Base-by-base conservation (phyloP, 176 grass and related monocot genomes). In the Bonia amplexicaulis region DNA sequence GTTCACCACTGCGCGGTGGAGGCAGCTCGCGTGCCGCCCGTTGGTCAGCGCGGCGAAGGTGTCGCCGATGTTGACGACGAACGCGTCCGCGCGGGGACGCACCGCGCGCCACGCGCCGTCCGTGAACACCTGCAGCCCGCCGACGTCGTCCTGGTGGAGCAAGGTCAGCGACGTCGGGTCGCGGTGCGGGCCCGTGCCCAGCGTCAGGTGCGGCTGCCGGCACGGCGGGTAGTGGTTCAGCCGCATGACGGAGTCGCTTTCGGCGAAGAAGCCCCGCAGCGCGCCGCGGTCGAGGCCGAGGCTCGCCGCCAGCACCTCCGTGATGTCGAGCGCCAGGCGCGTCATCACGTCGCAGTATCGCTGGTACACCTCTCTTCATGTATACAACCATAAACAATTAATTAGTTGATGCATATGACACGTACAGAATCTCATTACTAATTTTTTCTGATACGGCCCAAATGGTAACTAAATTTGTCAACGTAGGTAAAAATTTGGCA, bases 151-250 rank as follows among this genome's bases (percentile, higher is more conserved):
- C 87, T 92, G 87, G 90, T 92, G 90, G 51, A 89, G 90, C 59
- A 92, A 46, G 49, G 87, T 92, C 59, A 92, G 68, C 59, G 90
- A 86, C 60, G 90, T 92, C 59, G 90, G 90, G 87, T 92, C 90
- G 60, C 84, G 84, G 87, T 92, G 90, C 15, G 83, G 90, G 42
- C 90, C 90, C 17, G 86, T 88, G 49, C 90, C 90, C 71, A 92
- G 86, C 8, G 86, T 79, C 65, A 86, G 86, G 17, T 88, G 66
- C 23, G 86, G 90, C 83, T 86, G 48, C 67, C 54, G 83, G 67
- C 90, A 92, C 19, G 78, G 73, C 13, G 86, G 90, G 69, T 89
- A 89, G 73, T 86, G 61, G 90, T 92, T 92, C 17, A 92, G 73
- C 10, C 87, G 58, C 90, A 92, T 92, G 17, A 47, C 3, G 1